Conservation (phyloP, 768 basidiomycete species). For the Tremella fuciformis region DNA sequence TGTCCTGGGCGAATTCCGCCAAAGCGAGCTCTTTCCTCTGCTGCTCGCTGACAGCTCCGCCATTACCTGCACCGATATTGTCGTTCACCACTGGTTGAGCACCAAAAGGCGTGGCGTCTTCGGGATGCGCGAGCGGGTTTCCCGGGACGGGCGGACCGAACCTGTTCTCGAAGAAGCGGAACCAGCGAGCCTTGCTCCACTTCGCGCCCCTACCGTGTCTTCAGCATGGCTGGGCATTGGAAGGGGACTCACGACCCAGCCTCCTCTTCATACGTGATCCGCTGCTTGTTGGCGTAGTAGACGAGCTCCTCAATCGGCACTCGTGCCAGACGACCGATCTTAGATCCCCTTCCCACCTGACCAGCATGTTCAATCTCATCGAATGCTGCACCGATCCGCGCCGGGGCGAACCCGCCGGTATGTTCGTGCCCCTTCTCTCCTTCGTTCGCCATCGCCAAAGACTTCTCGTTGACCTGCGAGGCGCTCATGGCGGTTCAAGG, state of each 20-base stretch:
- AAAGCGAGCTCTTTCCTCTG: background rate
- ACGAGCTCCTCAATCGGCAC: slow-evolving; percentile 5
- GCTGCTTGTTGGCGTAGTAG: slow-evolving; percentile 8
- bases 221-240: too few relatives aligned
- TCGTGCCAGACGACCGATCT: slow-evolving; percentile 4
- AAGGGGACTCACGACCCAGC: too few relatives aligned
- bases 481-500: too few relatives aligned
- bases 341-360: too few relatives aligned
- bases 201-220: background rate
- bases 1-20: background rate
- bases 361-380: too few relatives aligned
- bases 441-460: too few relatives aligned
- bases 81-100: background rate
- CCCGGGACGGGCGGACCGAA: slow-evolving; percentile 3
- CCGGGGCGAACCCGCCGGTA: too few relatives aligned
- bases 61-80: too few relatives aligned
- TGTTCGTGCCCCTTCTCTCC: too few relatives aligned
- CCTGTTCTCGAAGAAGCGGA: slow-evolving; percentile 5
- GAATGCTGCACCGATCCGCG: too few relatives aligned
- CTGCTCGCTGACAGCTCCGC: too few relatives aligned
- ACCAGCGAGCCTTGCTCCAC: background rate
- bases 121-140: background rate
- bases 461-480: too few relatives aligned
- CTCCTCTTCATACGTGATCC: background rate
- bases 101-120: background rate